Percentiles rank a stretch among this genome's conserved stretches.
Evolutionary conservation across 2,329 filamentous ascomycete genomes (phyloP).

Genomic region (Penicillium sp.): DNA sequence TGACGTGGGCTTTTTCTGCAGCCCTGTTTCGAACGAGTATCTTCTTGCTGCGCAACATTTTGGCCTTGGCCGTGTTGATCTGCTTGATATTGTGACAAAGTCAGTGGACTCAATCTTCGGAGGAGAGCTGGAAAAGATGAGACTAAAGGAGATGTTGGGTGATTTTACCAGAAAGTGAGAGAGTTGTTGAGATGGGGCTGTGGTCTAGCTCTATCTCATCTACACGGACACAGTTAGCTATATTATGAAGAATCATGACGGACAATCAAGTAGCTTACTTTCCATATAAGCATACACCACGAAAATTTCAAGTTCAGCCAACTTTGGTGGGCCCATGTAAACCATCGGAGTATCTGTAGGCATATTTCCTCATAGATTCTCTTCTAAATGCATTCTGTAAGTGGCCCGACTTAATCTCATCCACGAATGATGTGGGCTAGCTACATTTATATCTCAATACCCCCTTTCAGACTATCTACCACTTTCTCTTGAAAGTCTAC

Average conservation of each 20-base stretch:
- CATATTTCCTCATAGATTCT: too few species aligned
- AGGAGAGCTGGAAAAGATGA: constrained; percentile 60
- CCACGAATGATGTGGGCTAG: too few species aligned
- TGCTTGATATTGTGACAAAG: constrained; percentile 63
- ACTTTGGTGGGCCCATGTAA: too few species aligned
- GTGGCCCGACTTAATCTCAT: too few species aligned
- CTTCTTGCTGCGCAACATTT: constrained; percentile 74
- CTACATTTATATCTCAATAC: constrained; percentile 8
- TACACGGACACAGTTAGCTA: too few species aligned
- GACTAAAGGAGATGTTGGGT: constrained; percentile 27
- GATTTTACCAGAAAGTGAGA: constrained; percentile 24
- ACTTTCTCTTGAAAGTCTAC: constrained; percentile 32
- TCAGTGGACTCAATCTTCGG: constrained; percentile 71
- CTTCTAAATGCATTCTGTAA: too few species aligned
- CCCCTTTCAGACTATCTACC: constrained; percentile 22
- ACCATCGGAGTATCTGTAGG: too few species aligned
- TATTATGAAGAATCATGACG: too few species aligned
- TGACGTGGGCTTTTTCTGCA: constrained; percentile 81
- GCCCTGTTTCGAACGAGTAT: constrained; percentile 77
- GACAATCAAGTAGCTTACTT: too few species aligned
- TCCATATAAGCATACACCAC: too few species aligned
- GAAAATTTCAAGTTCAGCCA: too few species aligned
- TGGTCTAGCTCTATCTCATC: too few species aligned
- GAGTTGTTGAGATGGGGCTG: background rate
- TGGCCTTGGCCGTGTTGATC: constrained; percentile 52